These are phyloP conservation scores for Myxozyma nipponensis DNA, from an alignment of 805 yeast genomes.

Conservation along the genomic window DNA sequence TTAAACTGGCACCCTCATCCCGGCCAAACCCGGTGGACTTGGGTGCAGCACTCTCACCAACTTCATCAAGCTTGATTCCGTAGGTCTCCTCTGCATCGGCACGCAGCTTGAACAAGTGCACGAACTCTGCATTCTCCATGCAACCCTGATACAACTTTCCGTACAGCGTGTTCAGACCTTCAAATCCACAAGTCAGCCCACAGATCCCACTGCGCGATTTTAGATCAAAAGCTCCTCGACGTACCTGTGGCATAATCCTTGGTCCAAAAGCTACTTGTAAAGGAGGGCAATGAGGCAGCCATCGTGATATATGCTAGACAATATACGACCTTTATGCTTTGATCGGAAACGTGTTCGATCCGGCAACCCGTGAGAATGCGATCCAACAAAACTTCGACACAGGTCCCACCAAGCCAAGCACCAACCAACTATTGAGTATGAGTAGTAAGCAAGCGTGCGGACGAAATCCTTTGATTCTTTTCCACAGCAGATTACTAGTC, in stretches of 20 bases:
- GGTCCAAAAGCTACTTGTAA: slow-evolving; percentile 77
- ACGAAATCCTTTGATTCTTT: no score
- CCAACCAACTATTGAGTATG: no score
- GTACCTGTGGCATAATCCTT: slow-evolving; percentile 54
- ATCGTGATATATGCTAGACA: no score
- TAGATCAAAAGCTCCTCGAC: no score
- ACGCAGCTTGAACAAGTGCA: slow-evolving; percentile 59
- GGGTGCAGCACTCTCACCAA: slow-evolving; percentile 41
- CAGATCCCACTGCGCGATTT: no score
- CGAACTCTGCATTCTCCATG: slow-evolving; percentile 65
- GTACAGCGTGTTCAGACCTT: slow-evolving; percentile 39
- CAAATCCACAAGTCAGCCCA: neutral
- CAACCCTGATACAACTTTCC: slow-evolving; percentile 50
- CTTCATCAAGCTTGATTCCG: slow-evolving; percentile 52
- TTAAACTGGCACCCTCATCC: slow-evolving; percentile 64
- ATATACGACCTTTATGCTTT: no score
- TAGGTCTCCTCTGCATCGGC: slow-evolving; percentile 69
- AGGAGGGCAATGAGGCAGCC: slow-evolving; percentile 36
- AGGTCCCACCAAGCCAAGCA: no score
- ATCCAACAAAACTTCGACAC: no score
- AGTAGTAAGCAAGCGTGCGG: no score
- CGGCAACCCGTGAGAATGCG: no score
- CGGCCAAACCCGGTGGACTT: slow-evolving; percentile 44
- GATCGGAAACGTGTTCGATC: no score
- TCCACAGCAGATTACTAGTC: no score